These are phyloP conservation scores for Fraxinus ornus DNA, from an alignment of 305 asterid species.

Conservation along the genomic window DNA sequence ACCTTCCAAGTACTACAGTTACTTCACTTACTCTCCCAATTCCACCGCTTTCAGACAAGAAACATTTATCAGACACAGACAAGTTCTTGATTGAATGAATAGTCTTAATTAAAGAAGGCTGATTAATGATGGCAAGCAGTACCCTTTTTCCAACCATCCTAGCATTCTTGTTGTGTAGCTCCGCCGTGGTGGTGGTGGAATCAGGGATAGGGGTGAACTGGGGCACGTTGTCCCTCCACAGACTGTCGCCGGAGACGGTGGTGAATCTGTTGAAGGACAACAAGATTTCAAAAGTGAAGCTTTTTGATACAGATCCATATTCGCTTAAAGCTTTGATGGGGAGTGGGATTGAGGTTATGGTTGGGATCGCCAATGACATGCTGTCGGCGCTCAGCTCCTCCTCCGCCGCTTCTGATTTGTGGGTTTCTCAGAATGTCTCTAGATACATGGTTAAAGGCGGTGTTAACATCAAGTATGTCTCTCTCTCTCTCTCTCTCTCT, in stretches of 20 bases:
- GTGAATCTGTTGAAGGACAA: constrained; percentile 75
- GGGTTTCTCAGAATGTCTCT: constrained; percentile 81
- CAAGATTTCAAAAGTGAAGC: constrained; percentile 68
- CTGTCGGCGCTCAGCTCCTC: constrained; percentile 53
- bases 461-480: constrained; percentile 63
- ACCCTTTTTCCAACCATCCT: constrained; percentile 18
- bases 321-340: constrained; percentile 60
- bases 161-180: constrained; percentile 9
- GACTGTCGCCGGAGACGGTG: constrained; percentile 63
- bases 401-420: constrained; percentile 54
- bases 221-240: constrained; percentile 80
- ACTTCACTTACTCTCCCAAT: neutral
- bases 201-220: constrained; percentile 87
- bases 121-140: constrained; percentile 24
- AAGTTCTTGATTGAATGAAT: neutral
- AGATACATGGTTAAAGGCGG: constrained; percentile 68
- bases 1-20: neutral
- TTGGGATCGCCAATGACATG: constrained; percentile 86
- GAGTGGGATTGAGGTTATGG: constrained; percentile 80
- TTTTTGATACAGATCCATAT: constrained; percentile 75
- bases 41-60: constrained; percentile 16
- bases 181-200: constrained; percentile 46
- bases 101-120: neutral
- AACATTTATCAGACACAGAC: neutral
- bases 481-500: constrained; percentile 5